Percentiles rank a stretch among this genome's conserved stretches.
Evolutionary conservation across 2,329 filamentous ascomycete genomes (phyloP).

Genomic region (Xenosphaeropsis pyriputrescens): DNA sequence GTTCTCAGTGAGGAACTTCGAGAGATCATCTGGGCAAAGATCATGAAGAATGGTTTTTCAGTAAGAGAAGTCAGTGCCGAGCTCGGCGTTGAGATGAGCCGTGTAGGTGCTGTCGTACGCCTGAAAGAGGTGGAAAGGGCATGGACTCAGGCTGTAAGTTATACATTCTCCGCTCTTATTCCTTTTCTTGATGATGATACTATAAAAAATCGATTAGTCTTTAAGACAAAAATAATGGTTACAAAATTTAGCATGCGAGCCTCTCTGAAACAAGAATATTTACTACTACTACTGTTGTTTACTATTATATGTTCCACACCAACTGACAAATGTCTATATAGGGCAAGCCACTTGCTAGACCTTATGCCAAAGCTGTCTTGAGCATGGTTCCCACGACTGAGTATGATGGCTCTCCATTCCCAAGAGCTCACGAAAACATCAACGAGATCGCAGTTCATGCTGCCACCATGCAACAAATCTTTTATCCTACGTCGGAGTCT

Average conservation of each 20-base stretch:
- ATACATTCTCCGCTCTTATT: constrained; percentile 9
- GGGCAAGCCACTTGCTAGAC: constrained; percentile 62
- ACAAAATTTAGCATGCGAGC: constrained; percentile 61
- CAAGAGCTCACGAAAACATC: constrained; percentile 39
- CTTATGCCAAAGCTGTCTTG: constrained; percentile 64
- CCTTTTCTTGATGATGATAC: constrained; percentile 43
- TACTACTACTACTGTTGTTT: too few species aligned
- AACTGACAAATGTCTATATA: constrained; percentile 22
- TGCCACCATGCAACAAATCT: constrained; percentile 48
- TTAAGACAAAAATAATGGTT: constrained; percentile 91
- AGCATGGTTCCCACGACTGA: constrained; percentile 65
- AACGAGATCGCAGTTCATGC: constrained; percentile 51
- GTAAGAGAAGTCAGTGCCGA: constrained; percentile 48
- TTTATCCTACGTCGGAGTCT: constrained; percentile 47
- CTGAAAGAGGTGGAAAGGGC: constrained; percentile 55
- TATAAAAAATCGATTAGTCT: constrained; percentile 95
- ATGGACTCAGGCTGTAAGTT: constrained; percentile 48
- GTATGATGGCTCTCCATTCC: constrained; percentile 36
- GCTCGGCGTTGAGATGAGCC: constrained; percentile 50
- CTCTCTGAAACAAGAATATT: constrained; percentile 44
- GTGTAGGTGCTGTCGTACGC: constrained; percentile 55
- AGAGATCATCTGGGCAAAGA: constrained; percentile 45
- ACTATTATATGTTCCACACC: constrained; percentile 2
- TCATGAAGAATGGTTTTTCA: constrained; percentile 38
- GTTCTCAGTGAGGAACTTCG: constrained; percentile 51